Evolutionary conservation across 805 yeast species (phyloP), one percentile per base, ranked within the genome.

Genomic region (Yarrowia keelungensis): DNA sequence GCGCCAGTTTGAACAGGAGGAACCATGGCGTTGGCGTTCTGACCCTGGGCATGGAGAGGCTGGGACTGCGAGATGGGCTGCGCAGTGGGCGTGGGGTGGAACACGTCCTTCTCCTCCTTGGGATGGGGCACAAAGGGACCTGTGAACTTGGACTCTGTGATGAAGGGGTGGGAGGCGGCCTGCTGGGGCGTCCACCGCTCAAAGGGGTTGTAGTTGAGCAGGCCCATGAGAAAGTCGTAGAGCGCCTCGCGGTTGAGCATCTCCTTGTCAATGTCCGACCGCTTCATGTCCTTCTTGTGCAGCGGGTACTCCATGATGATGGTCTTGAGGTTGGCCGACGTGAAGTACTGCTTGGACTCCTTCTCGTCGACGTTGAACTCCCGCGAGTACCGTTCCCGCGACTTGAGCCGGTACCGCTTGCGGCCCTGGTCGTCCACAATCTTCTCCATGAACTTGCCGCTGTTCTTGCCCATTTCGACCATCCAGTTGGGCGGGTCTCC

Each of bases 141-240:
- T 11, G 77, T 77, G 74, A 85, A 88, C 69, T 80, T 82, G 67
- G 81, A 81, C 64, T 84, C 87, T 5, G 90, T 89, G 19, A 95
- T 86, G 77, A 95, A 95, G 0, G 98, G 98, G 79, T 95, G 99
- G 77, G 86, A 81, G 15, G 88, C 81, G 0, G 98, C 99, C 77
- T 95, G 98, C 73, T 92, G 97, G 12, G 99, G 99, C 0, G 98
- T 91, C 89, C 97, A 90, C 73, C 99, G 85, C 77, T 92, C 97
- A 73, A 95, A 83, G 0, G 99, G 99, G 77, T 94, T 93, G 74
- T 92, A 78, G 72, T 89, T 91, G 71, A 95, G 81, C 10, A 91
- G 84, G 35, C 97, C 97, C 51, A 82, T 78, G 61, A 95, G 81
- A 73, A 95, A 91, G 77, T 94, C 97, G 35, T 88, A 81, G 69